phyloP scores from a whole-genome alignment of 176 grass and related monocot genomes.

The Carex kokanica region DNA sequence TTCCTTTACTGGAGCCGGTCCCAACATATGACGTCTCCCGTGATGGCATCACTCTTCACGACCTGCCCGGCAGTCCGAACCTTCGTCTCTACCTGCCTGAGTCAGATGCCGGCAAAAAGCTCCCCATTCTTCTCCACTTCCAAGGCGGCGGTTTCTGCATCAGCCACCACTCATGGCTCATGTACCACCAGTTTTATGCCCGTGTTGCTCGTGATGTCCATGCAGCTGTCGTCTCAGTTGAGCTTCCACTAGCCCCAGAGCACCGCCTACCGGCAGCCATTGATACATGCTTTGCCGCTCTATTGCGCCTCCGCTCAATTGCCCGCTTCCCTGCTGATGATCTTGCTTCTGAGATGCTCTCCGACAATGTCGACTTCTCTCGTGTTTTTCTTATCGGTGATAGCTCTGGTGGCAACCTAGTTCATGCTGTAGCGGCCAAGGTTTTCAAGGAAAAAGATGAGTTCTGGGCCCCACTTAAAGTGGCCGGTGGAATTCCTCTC shows the following conservation, averaged over 20 bases:
- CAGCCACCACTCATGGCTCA: conserved; percentile 52
- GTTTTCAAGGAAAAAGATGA: conserved; percentile 11
- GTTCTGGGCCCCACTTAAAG: conserved; percentile 43
- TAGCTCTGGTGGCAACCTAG: conserved; percentile 85
- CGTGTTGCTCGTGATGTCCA: conserved; percentile 46
- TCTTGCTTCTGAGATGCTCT: conserved; percentile 32
- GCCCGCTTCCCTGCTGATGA: conserved; percentile 4
- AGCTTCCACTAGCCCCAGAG: conserved; percentile 70
- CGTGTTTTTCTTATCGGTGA: conserved; percentile 76
- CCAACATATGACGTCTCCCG: conserved; percentile 31
- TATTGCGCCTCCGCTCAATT: conserved; percentile 47
- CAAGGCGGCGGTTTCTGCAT: conserved; percentile 94
- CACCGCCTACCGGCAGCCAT: conserved; percentile 54
- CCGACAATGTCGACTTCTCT: conserved; percentile 44
- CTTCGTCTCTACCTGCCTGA: conserved; percentile 74
- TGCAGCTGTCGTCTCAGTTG: conserved; percentile 47
- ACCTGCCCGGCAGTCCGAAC: conserved; percentile 59
- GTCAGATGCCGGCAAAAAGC: neutral
- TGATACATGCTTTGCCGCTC: conserved; percentile 41
- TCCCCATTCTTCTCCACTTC: conserved; percentile 64
- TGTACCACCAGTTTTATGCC: conserved; percentile 89
- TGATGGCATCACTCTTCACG: conserved; percentile 74
- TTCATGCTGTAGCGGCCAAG: conserved; percentile 46
- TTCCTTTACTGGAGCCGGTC: conserved; percentile 63
- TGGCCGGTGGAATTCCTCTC: conserved; percentile 65